These are phyloP conservation scores for Cryptomeria japonica DNA, from an alignment of 75 land plant species.

Conservation along the genomic window DNA sequence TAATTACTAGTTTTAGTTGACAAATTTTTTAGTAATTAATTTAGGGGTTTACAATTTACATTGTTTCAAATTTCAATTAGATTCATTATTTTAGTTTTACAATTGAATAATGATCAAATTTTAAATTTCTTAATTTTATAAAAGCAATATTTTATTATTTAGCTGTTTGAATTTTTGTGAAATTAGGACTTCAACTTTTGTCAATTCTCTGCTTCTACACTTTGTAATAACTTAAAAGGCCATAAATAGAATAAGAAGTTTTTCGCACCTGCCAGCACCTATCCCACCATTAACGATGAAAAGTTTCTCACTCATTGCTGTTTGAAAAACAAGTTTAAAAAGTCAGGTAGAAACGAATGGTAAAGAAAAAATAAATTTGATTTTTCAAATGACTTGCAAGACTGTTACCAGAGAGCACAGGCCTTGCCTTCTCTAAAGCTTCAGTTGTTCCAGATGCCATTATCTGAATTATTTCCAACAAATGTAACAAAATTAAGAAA, in stretches of 20 bases:
- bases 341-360: background rate
- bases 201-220: too few relatives aligned
- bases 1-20: too few relatives aligned
- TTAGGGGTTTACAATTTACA: too few relatives aligned
- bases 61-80: too few relatives aligned
- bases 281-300: slow-evolving; percentile 62
- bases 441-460: slow-evolving; percentile 61
- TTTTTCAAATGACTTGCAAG: slow-evolving; percentile 1
- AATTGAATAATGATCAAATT: too few relatives aligned
- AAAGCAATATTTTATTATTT: too few relatives aligned
- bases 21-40: too few relatives aligned
- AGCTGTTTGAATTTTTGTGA: too few relatives aligned
- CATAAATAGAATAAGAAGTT: background rate
- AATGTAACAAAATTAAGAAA: background rate
- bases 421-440: slow-evolving; percentile 55
- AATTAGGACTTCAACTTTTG: too few relatives aligned
- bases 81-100: too few relatives aligned
- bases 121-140: too few relatives aligned
- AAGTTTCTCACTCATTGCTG: slow-evolving; percentile 76
- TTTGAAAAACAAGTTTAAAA: slow-evolving; percentile 9
- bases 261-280: slow-evolving; percentile 74
- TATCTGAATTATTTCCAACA: slow-evolving; percentile 33
- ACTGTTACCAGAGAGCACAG: slow-evolving; percentile 61
- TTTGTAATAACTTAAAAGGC: background rate
- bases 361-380: background rate